Percentiles rank a stretch among this genome's conserved stretches.
Conservation (phyloP, 306 rosid genomes). For the Crotalaria pallida region DNA sequence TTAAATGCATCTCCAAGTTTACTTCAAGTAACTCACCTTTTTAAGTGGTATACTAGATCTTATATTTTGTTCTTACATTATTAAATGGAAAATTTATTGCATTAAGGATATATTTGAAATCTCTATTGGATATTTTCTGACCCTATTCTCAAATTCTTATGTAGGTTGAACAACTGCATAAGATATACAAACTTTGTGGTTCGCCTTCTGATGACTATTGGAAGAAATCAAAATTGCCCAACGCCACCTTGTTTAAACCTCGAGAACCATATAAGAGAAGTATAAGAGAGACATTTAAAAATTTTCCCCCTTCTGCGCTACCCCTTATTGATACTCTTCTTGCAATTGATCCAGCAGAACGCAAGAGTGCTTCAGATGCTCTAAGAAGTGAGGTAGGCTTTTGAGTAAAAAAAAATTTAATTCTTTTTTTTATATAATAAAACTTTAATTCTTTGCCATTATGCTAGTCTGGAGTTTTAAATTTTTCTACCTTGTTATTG, state of each 20-base stretch:
- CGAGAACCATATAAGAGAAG: conserved; percentile 77
- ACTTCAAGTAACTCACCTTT: neutral
- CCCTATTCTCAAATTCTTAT: conserved; percentile 20
- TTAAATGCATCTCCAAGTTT: neutral
- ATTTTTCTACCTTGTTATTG: neutral
- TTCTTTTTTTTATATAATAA: too few species aligned
- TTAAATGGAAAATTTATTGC: conserved; percentile 1
- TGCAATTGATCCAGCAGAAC: conserved; percentile 86
- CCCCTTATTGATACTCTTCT: conserved; percentile 84
- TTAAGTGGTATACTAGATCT: neutral
- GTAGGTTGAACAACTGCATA: conserved; percentile 93
- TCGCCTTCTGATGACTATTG: conserved; percentile 94
- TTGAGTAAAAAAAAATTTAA: conserved; percentile 10
- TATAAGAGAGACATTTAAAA: conserved; percentile 66
- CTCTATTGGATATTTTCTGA: conserved; percentile 9
- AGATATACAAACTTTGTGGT: conserved; percentile 93
- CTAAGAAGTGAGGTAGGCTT: conserved; percentile 67
- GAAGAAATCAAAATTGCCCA: conserved; percentile 78
- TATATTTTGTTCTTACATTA: neutral
- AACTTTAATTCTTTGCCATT: conserved; percentile 7
- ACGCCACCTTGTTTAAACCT: conserved; percentile 88
- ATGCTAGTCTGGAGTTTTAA: neutral
- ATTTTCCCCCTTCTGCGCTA: conserved; percentile 78
- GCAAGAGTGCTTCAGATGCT: conserved; percentile 72
- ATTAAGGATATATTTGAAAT: conserved; percentile 7